Percentiles rank a stretch among this genome's conserved stretches.
Evolutionary conservation across 495 filamentous ascomycete genomes (phyloP).

Genomic region (Lasiosphaeria miniovina): DNA sequence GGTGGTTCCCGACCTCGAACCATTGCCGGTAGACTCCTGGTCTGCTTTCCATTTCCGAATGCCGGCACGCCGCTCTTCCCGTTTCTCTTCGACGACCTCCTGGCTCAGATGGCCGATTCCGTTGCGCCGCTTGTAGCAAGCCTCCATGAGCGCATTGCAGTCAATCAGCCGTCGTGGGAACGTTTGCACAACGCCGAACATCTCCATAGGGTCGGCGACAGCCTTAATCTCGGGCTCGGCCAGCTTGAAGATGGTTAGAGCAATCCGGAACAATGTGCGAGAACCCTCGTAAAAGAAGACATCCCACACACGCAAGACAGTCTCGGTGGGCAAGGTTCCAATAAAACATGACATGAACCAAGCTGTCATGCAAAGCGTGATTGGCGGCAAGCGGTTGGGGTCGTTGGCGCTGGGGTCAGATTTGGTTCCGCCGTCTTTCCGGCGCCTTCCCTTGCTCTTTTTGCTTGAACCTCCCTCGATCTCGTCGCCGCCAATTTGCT

Average conservation of each 20-base stretch:
- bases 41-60: conserved; percentile 41
- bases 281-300: conserved; percentile 93
- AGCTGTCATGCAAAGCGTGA: conserved; percentile 89
- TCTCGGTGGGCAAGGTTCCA: conserved; percentile 86
- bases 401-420: conserved; percentile 27
- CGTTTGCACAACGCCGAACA: conserved; percentile 92
- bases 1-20: not conserved
- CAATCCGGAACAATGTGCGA: conserved; percentile 91
- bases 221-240: conserved; percentile 78
- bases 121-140: conserved; percentile 73
- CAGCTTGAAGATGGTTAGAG: conserved; percentile 87
- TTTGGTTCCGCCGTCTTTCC: conserved; percentile 25
- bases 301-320: conserved; percentile 90
- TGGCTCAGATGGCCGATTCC: conserved; percentile 79
- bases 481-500: conserved; percentile 77
- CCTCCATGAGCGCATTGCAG: conserved; percentile 73
- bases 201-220: conserved; percentile 87
- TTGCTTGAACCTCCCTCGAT: conserved; percentile 52
- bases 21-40: conserved; percentile 31
- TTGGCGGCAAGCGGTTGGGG: conserved; percentile 69
- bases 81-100: conserved; percentile 59
- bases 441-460: conserved; percentile 39
- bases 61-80: conserved; percentile 55
- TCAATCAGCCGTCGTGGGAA: conserved; percentile 79
- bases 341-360: conserved; percentile 99